Conservation (phyloP, 768 basidiomycete species). For the Naematelia aurantialba region DNA sequence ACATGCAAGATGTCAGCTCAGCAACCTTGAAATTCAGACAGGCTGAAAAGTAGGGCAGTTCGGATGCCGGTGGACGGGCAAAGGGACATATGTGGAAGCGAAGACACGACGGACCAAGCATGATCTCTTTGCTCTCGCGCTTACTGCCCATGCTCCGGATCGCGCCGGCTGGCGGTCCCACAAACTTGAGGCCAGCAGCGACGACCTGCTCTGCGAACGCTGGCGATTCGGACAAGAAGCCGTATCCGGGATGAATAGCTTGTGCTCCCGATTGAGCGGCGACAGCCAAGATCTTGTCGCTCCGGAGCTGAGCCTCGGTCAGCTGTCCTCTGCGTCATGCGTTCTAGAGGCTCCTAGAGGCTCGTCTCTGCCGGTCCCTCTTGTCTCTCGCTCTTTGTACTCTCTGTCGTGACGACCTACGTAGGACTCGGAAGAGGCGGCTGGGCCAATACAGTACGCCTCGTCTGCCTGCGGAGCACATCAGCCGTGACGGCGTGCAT, state of each 20-base stretch:
- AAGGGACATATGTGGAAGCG: no score
- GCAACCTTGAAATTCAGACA: no score
- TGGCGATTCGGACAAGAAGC: constrained; percentile 89
- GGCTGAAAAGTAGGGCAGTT: no score
- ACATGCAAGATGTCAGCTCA: constrained; percentile 24
- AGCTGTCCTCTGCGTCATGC: background rate
- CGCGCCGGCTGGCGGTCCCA: constrained; percentile 81
- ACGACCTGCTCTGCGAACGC: constrained; percentile 69
- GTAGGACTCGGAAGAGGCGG: constrained; percentile 82
- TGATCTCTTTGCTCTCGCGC: constrained; percentile 96
- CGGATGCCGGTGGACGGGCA: no score
- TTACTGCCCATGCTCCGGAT: constrained; percentile 95
- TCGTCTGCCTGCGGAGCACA: constrained; percentile 64
- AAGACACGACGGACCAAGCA: constrained; percentile 67
- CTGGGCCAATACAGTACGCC: constrained; percentile 90
- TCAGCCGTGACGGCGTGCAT: background rate
- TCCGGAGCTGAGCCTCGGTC: constrained; percentile 60
- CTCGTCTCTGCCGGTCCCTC: no score
- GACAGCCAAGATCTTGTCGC: constrained; percentile 82
- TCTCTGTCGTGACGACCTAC: no score
- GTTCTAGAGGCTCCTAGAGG: no score
- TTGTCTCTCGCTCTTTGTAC: no score
- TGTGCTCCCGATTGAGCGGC: constrained; percentile 75
- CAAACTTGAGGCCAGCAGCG: constrained; percentile 78
- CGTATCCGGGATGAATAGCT: constrained; percentile 93